phyloP scores from a whole-genome alignment of 306 rosid genomes.

The Gastrolobium villosum region DNA sequence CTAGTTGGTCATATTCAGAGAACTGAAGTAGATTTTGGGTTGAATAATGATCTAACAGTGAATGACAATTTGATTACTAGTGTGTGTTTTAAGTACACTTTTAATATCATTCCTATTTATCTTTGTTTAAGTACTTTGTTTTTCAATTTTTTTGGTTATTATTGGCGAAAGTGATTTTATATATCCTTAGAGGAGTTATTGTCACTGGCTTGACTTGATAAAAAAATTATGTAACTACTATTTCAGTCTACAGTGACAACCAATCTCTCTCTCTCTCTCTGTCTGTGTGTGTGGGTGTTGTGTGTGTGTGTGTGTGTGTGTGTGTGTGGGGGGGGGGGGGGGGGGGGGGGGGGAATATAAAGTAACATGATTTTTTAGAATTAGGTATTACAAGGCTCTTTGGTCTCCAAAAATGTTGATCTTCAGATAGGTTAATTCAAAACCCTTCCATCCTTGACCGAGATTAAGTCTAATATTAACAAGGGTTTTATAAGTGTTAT shows the following conservation, averaged over 20 bases:
- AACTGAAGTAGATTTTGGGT: constrained; percentile 44
- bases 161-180: not conserved
- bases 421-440: too few species aligned
- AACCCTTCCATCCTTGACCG: too few species aligned
- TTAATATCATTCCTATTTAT: constrained; percentile 3
- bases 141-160: not conserved
- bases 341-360: too few species aligned
- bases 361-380: too few species aligned
- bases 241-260: not conserved
- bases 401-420: too few species aligned
- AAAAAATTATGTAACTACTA: not conserved
- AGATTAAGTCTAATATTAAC: too few species aligned
- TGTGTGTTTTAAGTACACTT: constrained; percentile 14
- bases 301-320: too few species aligned
- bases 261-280: too few species aligned
- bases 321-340: too few species aligned
- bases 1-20: constrained; percentile 31
- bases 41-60: constrained; percentile 44
- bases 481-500: too few species aligned
- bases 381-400: too few species aligned
- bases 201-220: not conserved
- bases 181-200: not conserved
- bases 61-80: constrained; percentile 18
- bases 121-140: not conserved
- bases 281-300: too few species aligned